A percentile compares a stretch with the other conserved stretches of the same genome.
These are phyloP conservation scores for Pyrenophora seminiperda DNA, from an alignment of 2,329 filamentous ascomycete genomes.

Conservation along the genomic window DNA sequence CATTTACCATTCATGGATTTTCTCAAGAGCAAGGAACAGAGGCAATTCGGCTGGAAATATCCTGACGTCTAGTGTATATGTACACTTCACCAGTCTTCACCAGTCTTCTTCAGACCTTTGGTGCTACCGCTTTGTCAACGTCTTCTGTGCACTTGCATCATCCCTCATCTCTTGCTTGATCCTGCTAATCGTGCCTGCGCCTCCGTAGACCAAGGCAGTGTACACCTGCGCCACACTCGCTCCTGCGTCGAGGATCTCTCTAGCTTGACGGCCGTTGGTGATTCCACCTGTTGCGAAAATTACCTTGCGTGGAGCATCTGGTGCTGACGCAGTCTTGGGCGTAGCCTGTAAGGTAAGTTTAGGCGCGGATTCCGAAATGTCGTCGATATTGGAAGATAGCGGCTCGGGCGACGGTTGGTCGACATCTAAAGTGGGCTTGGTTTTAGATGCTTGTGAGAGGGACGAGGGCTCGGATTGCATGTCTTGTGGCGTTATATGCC, in stretches of 20 bases:
- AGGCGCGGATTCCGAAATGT: slow-evolving; percentile 38
- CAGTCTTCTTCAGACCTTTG: neutral
- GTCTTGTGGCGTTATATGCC: slow-evolving; percentile 18
- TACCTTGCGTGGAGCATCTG: slow-evolving; percentile 63
- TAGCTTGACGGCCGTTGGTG: slow-evolving; percentile 82
- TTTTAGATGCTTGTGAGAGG: slow-evolving; percentile 11
- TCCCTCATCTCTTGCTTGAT: slow-evolving; percentile 59
- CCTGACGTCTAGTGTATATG: neutral
- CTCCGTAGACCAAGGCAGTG: slow-evolving; percentile 72
- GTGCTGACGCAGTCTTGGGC: slow-evolving; percentile 31
- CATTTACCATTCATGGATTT: no score
- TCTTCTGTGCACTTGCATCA: slow-evolving; percentile 37
- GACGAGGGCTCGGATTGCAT: slow-evolving; percentile 18
- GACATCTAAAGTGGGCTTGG: slow-evolving; percentile 26
- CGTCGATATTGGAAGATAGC: slow-evolving; percentile 36
- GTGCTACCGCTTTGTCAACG: slow-evolving; percentile 21
- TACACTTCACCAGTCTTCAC: neutral
- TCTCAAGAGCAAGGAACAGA: no score
- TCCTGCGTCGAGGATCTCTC: slow-evolving; percentile 82
- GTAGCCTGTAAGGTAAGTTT: slow-evolving; percentile 25
- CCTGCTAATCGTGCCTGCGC: slow-evolving; percentile 63
- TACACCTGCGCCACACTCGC: slow-evolving; percentile 92
- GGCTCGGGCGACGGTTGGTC: slow-evolving; percentile 24
- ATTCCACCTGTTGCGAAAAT: slow-evolving; percentile 96
- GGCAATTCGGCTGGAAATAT: neutral